These are phyloP conservation scores for Alternaria triticimaculans DNA, from an alignment of 2,329 filamentous ascomycete genomes.

Conservation along the genomic window DNA sequence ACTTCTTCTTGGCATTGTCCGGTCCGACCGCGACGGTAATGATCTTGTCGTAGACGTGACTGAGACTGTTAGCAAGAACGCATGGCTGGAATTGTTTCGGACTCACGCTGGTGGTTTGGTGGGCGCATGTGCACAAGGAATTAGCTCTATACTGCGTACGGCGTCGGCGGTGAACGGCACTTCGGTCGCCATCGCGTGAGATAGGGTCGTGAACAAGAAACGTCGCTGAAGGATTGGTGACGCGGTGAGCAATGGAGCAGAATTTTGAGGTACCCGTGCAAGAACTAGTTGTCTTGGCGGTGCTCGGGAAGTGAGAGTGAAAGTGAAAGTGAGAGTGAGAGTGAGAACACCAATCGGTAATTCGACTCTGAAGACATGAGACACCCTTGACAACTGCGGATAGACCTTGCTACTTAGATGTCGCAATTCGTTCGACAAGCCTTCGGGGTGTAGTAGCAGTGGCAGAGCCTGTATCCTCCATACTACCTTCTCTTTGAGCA, in stretches of 20 bases:
- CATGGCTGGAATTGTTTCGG: accelerated
- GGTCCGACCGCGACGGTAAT: neutral
- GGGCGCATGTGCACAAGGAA: neutral
- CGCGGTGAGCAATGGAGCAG: neutral
- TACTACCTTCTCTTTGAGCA: neutral
- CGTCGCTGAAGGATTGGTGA: neutral
- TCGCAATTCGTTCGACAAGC: accelerated
- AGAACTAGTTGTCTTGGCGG: neutral
- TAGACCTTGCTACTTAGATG: neutral
- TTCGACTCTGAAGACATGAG: neutral
- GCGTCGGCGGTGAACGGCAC: neutral
- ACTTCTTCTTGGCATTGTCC: neutral
- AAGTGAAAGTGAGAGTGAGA: neutral
- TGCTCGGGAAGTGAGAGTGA: neutral
- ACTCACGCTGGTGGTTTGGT: neutral
- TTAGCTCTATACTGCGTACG: too few species aligned
- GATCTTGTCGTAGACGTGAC: neutral
- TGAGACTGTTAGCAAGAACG: neutral
- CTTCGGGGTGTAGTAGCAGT: neutral
- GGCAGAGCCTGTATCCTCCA: neutral
- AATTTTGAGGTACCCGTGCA: neutral
- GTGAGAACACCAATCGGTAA: neutral
- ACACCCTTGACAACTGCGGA: too few species aligned
- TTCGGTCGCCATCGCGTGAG: neutral
- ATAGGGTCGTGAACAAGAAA: neutral